These are phyloP conservation scores for Boechera retrofracta DNA, from an alignment of 345 rosid species.

Conservation along the genomic window DNA sequence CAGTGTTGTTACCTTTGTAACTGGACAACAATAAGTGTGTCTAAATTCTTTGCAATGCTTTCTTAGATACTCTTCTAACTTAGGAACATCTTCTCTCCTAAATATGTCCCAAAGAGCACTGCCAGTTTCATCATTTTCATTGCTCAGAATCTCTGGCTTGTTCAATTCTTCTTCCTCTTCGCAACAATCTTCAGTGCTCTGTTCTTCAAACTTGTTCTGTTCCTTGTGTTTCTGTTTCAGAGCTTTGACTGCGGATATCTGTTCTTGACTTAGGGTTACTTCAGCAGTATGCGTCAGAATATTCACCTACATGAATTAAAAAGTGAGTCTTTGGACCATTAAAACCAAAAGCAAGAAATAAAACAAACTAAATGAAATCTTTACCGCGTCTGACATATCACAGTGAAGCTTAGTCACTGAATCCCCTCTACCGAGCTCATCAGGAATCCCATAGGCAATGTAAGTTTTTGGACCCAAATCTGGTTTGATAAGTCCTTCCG, in stretches of 20 bases:
- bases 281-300: slow-evolving; percentile 78
- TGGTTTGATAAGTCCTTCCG: slow-evolving; percentile 64
- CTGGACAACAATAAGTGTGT: slow-evolving; percentile 69
- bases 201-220: slow-evolving; percentile 64
- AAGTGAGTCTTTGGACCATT: slow-evolving; percentile 14
- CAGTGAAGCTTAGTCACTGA: slow-evolving; percentile 95
- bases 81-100: slow-evolving; percentile 84
- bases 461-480: slow-evolving; percentile 96
- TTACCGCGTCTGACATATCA: slow-evolving; percentile 94
- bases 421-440: slow-evolving; percentile 95
- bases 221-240: slow-evolving; percentile 61
- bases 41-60: slow-evolving; percentile 76
- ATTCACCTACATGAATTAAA: slow-evolving; percentile 58
- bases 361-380: slow-evolving; percentile 3
- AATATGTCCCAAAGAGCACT: slow-evolving; percentile 98
- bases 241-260: slow-evolving; percentile 51
- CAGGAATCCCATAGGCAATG: slow-evolving; percentile 74
- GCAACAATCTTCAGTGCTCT: slow-evolving; percentile 24
- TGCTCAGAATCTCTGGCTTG: slow-evolving; percentile 20
- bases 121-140: slow-evolving; percentile 43
- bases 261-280: slow-evolving; percentile 59
- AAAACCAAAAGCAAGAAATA: background rate
- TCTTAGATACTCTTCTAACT: slow-evolving; percentile 69
- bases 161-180: slow-evolving; percentile 25
- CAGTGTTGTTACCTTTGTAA: slow-evolving; percentile 57